Percentiles rank a stretch among this genome's conserved stretches.
phyloP scores from a whole-genome alignment of 805 yeast genomes.

The Wickerhamiella vanderwaltii region DNA sequence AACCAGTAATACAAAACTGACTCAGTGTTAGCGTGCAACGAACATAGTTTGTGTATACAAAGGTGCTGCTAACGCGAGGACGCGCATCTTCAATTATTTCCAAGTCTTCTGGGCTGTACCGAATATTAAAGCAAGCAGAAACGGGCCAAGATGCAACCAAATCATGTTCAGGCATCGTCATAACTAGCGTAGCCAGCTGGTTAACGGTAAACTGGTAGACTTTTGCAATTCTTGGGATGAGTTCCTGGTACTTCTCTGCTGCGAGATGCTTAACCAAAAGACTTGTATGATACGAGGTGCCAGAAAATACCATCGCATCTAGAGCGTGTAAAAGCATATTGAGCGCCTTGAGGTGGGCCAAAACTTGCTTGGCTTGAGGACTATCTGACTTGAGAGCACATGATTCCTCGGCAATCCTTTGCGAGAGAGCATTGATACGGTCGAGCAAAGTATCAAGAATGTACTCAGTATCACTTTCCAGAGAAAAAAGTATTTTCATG shows the following conservation, averaged over 20 bases:
- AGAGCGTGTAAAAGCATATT: constrained; percentile 5
- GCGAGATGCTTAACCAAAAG: constrained; percentile 1
- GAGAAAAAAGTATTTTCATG: neutral
- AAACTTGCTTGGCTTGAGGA: neutral
- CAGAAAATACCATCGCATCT: constrained; percentile 1
- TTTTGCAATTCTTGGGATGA: neutral
- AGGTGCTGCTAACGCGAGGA: neutral
- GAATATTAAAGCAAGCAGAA: constrained; percentile 6
- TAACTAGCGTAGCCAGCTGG: neutral
- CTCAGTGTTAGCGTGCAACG: constrained; percentile 4
- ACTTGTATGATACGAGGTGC: neutral
- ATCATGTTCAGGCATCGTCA: constrained; percentile 1
- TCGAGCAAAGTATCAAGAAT: constrained; percentile 1
- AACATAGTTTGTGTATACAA: neutral
- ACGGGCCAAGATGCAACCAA: constrained; percentile 9
- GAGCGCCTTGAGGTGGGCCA: neutral
- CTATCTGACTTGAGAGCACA: neutral
- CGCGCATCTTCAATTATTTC: constrained; percentile 1
- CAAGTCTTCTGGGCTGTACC: constrained; percentile 3
- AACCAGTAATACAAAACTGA: neutral
- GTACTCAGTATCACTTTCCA: constrained; percentile 9
- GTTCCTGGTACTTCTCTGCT: neutral
- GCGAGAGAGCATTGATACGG: neutral
- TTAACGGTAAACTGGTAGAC: neutral
- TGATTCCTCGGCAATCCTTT: neutral